phyloP scores from a whole-genome alignment of 371 early-diverging fungal species.

The Mortierella sp. region DNA sequence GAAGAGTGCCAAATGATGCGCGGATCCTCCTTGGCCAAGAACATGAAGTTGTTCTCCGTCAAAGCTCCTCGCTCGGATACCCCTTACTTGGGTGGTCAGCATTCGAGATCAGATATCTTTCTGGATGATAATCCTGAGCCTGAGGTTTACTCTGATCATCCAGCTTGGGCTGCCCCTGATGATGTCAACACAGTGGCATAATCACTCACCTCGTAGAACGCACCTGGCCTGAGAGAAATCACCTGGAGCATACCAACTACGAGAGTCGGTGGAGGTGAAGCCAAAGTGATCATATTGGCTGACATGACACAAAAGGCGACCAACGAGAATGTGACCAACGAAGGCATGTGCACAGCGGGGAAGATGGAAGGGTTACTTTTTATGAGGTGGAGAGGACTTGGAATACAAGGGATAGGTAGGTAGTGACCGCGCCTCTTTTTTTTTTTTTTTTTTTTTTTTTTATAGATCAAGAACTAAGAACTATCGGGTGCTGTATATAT shows the following conservation, averaged over 20 bases:
- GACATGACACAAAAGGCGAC: constrained; percentile 22
- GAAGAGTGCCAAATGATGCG: constrained; percentile 6
- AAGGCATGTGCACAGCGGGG: constrained; percentile 18
- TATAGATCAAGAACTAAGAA: no score
- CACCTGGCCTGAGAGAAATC: neutral
- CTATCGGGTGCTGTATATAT: no score
- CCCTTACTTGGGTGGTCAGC: constrained; percentile 13
- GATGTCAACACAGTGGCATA: constrained; percentile 10
- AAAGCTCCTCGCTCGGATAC: constrained; percentile 5
- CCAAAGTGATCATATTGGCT: constrained; percentile 2
- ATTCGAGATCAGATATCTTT: constrained; percentile 19
- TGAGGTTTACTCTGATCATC: constrained; percentile 20
- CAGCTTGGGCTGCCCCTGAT: constrained; percentile 5
- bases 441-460: no score
- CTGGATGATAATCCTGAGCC: constrained; percentile 18
- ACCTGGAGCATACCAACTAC: constrained; percentile 12
- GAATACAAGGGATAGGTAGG: no score
- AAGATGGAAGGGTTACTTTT: no score
- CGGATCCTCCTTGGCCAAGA: constrained; percentile 14
- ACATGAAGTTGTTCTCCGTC: constrained; percentile 15
- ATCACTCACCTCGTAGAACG: constrained; percentile 26
- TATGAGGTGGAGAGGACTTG: no score
- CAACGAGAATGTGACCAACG: constrained; percentile 17
- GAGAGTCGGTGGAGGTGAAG: constrained; percentile 7
- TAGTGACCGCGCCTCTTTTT: no score